phyloP scores from a whole-genome alignment of 768 basidiomycete species.

The Pulveroboletus sp. region DNA sequence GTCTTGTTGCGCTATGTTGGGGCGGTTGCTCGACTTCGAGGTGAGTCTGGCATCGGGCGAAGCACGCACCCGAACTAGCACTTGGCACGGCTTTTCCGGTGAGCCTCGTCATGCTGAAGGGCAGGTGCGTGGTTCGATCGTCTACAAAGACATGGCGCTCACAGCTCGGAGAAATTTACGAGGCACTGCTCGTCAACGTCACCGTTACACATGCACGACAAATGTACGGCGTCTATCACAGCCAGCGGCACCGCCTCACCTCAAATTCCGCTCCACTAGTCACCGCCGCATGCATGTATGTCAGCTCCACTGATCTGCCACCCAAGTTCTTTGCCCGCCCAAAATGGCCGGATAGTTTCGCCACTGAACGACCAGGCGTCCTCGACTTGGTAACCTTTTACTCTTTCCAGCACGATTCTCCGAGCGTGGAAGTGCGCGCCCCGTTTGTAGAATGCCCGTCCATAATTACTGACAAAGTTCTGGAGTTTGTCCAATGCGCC shows the following conservation, averaged over 20 bases:
- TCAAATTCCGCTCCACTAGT: no score
- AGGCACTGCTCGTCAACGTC: constrained; percentile 9
- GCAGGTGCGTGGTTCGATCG: not conserved
- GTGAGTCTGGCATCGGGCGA: not conserved
- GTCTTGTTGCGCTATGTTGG: constrained; percentile 25
- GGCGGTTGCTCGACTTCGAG: not conserved
- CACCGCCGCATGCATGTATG: no score
- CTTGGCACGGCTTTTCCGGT: no score
- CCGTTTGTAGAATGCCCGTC: constrained; percentile 73
- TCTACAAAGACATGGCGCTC: constrained; percentile 13
- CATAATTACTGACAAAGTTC: constrained; percentile 74
- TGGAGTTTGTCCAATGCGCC: constrained; percentile 79
- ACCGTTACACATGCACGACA: not conserved
- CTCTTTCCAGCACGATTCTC: constrained; percentile 43
- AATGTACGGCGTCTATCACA: constrained; percentile 9
- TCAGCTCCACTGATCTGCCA: constrained; percentile 68
- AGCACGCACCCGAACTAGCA: constrained; percentile 14
- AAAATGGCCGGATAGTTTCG: constrained; percentile 74
- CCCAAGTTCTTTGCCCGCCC: constrained; percentile 73
- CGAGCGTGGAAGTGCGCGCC: constrained; percentile 28
- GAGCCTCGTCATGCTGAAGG: not conserved
- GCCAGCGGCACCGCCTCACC: constrained; percentile 24
- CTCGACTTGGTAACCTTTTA: constrained; percentile 38
- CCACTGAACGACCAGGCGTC: constrained; percentile 43
- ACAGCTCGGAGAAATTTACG: not conserved